Conservation (phyloP, 495 filamentous ascomycete genomes). For the Trichodelitschia bisporula region DNA sequence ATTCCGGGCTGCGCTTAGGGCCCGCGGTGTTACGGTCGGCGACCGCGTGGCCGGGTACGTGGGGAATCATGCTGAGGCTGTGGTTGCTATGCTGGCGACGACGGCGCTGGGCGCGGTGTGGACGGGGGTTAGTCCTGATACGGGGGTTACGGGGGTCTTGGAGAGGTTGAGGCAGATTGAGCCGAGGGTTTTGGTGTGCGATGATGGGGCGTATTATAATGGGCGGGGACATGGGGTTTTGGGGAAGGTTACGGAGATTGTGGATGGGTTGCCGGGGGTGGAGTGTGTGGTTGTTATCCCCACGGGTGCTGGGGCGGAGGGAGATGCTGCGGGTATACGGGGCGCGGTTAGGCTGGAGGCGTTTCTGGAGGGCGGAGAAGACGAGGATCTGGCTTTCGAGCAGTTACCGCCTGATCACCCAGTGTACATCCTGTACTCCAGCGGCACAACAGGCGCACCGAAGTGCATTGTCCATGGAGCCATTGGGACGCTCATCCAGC, state of each 20-base stretch:
- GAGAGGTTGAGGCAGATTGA: slow-evolving; percentile 65
- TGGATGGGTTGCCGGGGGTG: slow-evolving; percentile 33
- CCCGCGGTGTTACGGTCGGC: slow-evolving; percentile 32
- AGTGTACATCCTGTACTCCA: slow-evolving; percentile 72
- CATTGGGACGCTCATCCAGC: slow-evolving; percentile 68
- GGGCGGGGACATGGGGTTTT: slow-evolving; percentile 53
- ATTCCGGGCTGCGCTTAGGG: slow-evolving; percentile 43
- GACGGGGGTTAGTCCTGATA: slow-evolving; percentile 74
- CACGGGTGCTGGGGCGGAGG: slow-evolving; percentile 20
- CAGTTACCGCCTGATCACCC: slow-evolving; percentile 63
- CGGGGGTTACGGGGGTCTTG: slow-evolving; percentile 53
- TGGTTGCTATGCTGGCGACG: slow-evolving; percentile 69
- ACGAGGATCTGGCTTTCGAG: slow-evolving; percentile 30
- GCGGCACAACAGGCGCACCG: slow-evolving; percentile 70
- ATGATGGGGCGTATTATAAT: slow-evolving; percentile 75
- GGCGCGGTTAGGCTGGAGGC: no score
- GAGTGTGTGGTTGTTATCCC: slow-evolving; percentile 45
- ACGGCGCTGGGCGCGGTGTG: slow-evolving; percentile 67
- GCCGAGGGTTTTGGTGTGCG: slow-evolving; percentile 57
- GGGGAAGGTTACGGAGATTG: slow-evolving; percentile 48
- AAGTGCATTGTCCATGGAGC: slow-evolving; percentile 86
- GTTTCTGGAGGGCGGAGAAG: slow-evolving; percentile 23
- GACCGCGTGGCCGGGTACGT: slow-evolving; percentile 68
- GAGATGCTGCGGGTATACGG: slow-evolving; percentile 20
- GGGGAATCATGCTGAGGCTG: slow-evolving; percentile 61